Base-by-base conservation (phyloP, 148 eudicot genomes). In the Rhododendron ovatum region DNA sequence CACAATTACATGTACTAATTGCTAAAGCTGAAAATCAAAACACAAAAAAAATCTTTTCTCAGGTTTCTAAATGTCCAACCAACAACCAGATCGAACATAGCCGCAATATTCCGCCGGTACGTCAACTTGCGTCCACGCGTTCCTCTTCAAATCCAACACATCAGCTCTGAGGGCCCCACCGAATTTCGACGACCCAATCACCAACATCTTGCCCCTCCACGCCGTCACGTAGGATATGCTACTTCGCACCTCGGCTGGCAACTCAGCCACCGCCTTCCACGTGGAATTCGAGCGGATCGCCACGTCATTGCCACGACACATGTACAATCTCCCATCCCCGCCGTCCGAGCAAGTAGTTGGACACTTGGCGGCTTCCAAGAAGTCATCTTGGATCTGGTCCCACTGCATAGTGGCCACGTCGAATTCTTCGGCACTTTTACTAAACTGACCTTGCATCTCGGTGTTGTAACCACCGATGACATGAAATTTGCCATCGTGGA, bases 401-500 rank as follows among this genome's bases (percentile, higher is more conserved):
- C 98, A 94, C 89, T 35, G 85, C 92, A 93, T 88, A 18, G 91
- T 85, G 83, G 83, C 76, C 0, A 74, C 78, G 41, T 93, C 92
- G 2, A 94, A 91, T 5, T 78, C 78, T 83, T 96, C 98, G 0
- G 94, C 93, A 6, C 88, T 86, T 30, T 79, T 83, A 73, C 82
- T 89, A 76, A 96, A 94, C 15, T 84, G 80, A 2, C 98, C 98
- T 83, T 96, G 98, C 69, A 41, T 85, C 8, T 86, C 86, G 7
- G 98, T 94, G 5, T 78, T 77, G 84, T 94, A 96, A 13, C 98
- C 98, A 5, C 98, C 90, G 87, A 96, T 91, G 92, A 93, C 96
- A 76, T 91, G 96, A 91, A 94, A 93, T 87, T 47, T 91, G 92
- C 95, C 96, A 73, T 85, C 59, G 45, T 86, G 89, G 92, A 90